phyloP scores from a whole-genome alignment of 345 rosid species.

The Moricandia moricandioides region DNA sequence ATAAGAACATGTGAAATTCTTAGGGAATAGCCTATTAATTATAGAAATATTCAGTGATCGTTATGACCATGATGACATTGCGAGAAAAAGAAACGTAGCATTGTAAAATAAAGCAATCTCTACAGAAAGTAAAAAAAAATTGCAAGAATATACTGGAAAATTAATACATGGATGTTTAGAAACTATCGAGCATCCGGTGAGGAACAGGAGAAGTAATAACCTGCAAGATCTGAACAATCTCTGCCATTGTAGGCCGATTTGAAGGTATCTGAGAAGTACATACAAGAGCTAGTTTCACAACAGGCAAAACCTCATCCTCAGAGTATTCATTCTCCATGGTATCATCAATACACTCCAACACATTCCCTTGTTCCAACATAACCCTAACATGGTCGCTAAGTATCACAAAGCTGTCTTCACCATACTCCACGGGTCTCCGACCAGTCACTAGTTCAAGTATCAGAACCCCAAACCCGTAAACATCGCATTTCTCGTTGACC shows the following conservation, averaged over 20 bases:
- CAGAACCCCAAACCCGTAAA: constrained; percentile 66
- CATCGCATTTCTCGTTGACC: constrained; percentile 85
- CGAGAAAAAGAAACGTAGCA: background rate
- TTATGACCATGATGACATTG: background rate
- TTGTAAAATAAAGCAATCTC: constrained; percentile 8
- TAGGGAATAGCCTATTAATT: background rate
- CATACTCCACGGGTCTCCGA: constrained; percentile 76
- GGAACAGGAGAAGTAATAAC: constrained; percentile 69
- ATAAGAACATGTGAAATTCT: background rate
- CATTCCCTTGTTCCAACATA: constrained; percentile 73
- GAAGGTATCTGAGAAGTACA: constrained; percentile 93
- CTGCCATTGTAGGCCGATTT: constrained; percentile 92
- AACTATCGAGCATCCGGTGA: constrained; percentile 45
- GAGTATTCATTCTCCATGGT: constrained; percentile 60
- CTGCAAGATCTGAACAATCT: constrained; percentile 84
- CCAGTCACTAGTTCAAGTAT: constrained; percentile 84
- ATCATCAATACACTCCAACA: constrained; percentile 71
- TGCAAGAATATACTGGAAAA: constrained; percentile 1
- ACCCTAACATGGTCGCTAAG: constrained; percentile 61
- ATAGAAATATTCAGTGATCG: constrained; percentile 4
- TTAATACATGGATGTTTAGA: constrained; percentile 28
- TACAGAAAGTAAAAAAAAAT: background rate
- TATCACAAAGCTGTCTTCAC: constrained; percentile 81
- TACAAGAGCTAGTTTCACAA: constrained; percentile 78
- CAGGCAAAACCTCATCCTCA: constrained; percentile 85